Evolutionary conservation across 2,329 filamentous ascomycete genomes (phyloP), one percentile per base, ranked within the genome.

Genomic region (Boeremia lycopersici): DNA sequence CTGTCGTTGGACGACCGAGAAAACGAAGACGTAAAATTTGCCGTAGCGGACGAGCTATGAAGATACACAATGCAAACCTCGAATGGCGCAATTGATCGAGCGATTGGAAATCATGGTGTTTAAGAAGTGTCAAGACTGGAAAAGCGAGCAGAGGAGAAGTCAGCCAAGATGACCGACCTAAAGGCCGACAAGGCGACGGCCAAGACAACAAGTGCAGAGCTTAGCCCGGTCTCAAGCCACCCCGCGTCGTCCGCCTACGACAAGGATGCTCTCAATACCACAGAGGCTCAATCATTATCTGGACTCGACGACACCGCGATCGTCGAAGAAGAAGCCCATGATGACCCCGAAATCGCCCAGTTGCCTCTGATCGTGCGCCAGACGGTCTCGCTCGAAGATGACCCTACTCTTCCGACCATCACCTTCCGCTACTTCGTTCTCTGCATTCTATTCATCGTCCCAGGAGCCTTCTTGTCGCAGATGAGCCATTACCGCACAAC

Each of bases 401-500:
- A 86, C 61, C 78, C 83, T 0, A 78, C 73, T 3, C 72, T 84
- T 26, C 81, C 82, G 0, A 84, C 82, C 11, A 73, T 86, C 19
- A 86, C 84, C 1, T 86, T 86, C 59, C 81, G 84, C 25, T 86
- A 85, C 62, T 84, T 86, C 62, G 46, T 86, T 23, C 73, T 86
- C 23, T 78, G 80, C 5, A 67, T 83, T 49, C 56, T 86, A 15
- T 85, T 86, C 61, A 79, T 85, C 39, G 76, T 80, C 0, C 83
- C 84, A 0, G 84, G 84, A 2, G 84, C 84, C 2, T 83, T 86
- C 59, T 66, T 86, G 2, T 83, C 81, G 5, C 80, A 83, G 62
- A 81, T 85, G 78, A 80, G 79, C 56, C 76, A 79, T 43, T 86
- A 79, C 62, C 78, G 84, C 39, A 86, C 84, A 1, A 86, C 84